phyloP scores from a whole-genome alignment of 441 rosid species.

The Jatropha multifida region DNA sequence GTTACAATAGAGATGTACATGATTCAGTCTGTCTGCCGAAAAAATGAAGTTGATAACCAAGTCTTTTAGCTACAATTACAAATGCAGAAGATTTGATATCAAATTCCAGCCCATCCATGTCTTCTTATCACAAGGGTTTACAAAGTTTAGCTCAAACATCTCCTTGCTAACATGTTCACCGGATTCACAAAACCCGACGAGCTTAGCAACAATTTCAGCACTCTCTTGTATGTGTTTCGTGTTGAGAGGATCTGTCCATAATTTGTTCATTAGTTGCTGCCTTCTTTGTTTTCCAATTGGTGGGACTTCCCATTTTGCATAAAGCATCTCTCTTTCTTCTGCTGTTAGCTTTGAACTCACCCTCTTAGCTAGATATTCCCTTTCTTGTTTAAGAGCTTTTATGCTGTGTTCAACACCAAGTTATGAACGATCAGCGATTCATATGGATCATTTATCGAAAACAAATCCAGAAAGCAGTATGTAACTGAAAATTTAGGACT shows the following conservation, averaged over 20 bases:
- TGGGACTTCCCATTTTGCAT: constrained; percentile 76
- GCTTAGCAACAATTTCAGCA: constrained; percentile 75
- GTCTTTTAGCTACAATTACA: constrained; percentile 42
- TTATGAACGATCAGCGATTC: background rate
- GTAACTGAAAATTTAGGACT: background rate
- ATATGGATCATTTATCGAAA: background rate
- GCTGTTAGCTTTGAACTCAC: constrained; percentile 67
- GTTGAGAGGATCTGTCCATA: constrained; percentile 85
- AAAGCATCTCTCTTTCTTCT: constrained; percentile 77
- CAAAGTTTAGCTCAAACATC: constrained; percentile 84
- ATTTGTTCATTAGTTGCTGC: constrained; percentile 70
- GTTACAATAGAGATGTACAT: background rate
- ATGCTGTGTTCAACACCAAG: constrained; percentile 43
- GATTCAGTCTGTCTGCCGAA: background rate
- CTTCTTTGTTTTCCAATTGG: constrained; percentile 86
- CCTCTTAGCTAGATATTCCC: constrained; percentile 80
- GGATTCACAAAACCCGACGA: constrained; percentile 80
- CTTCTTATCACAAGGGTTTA: constrained; percentile 70
- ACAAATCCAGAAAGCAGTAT: background rate
- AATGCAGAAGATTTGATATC: constrained; percentile 68
- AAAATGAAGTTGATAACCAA: background rate
- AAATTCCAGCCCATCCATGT: constrained; percentile 93
- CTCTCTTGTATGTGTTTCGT: constrained; percentile 73
- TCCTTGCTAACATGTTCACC: constrained; percentile 79
- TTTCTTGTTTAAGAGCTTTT: constrained; percentile 77